These are phyloP conservation scores for Eragrostis curvula DNA, from an alignment of 176 grass and related monocot genomes.

Conservation along the genomic window DNA sequence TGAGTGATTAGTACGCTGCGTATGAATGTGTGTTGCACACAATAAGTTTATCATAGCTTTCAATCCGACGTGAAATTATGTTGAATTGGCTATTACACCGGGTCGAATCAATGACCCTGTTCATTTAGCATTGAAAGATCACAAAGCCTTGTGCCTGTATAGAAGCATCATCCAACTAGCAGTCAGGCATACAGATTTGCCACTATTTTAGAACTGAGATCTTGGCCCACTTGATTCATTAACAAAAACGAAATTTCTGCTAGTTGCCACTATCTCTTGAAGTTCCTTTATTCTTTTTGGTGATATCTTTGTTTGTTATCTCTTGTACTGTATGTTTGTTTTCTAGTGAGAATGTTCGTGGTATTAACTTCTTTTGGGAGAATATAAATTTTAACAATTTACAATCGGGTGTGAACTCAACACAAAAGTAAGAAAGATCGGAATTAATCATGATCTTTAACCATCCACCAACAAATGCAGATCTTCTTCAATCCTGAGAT, in stretches of 20 bases:
- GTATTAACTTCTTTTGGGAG: conserved; percentile 12
- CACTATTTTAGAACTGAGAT: conserved; percentile 23
- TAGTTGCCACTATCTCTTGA: neutral
- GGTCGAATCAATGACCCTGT: neutral
- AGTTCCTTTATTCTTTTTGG: neutral
- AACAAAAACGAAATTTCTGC: neutral
- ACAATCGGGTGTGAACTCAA: neutral
- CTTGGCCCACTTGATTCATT: neutral
- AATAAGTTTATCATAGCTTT: conserved; percentile 21
- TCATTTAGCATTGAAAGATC: neutral
- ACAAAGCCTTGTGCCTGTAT: neutral
- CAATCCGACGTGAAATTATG: neutral
- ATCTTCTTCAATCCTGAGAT: conserved; percentile 97
- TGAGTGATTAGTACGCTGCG: neutral
- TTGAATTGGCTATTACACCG: conserved; percentile 12
- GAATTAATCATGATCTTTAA: conserved; percentile 31
- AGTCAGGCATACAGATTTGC: conserved; percentile 11
- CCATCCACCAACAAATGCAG: conserved; percentile 49
- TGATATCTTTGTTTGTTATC: conserved; percentile 17
- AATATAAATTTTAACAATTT: conserved; percentile 5
- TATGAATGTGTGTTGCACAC: neutral
- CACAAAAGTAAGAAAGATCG: neutral
- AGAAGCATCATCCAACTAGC: conserved; percentile 9
- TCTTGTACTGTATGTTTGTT: conserved; percentile 3
- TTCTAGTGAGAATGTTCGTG: neutral